Conservation (phyloP, 345 rosid genomes). For the Bretschneidera sinensis region DNA sequence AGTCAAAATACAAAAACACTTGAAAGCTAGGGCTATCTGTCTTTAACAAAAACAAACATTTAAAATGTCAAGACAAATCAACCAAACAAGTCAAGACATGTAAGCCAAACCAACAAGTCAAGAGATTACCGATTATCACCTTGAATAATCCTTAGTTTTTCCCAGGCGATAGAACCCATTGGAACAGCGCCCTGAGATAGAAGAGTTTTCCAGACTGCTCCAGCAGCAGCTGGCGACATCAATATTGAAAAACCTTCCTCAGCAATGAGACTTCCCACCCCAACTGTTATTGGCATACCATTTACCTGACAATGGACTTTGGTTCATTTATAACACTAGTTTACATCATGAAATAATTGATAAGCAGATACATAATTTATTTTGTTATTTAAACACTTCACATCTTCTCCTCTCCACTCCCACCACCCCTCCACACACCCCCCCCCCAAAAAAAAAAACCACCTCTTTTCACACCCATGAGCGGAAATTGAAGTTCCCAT, state of each 20-base stretch:
- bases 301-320: conserved; percentile 47
- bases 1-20: neutral
- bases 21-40: neutral
- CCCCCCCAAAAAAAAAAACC: too few species aligned
- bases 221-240: conserved; percentile 69
- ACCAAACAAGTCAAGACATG: neutral
- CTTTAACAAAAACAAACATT: neutral
- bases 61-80: neutral
- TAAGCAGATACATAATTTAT: too few species aligned
- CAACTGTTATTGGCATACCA: conserved; percentile 76
- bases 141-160: conserved; percentile 70
- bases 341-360: too few species aligned
- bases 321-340: too few species aligned
- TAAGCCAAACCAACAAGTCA: neutral
- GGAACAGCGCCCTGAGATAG: conserved; percentile 74
- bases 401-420: too few species aligned
- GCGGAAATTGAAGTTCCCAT: too few species aligned
- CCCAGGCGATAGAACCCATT: conserved; percentile 93
- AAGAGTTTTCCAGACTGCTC: conserved; percentile 67
- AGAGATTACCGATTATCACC: conserved; percentile 32
- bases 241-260: conserved; percentile 75
- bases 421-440: too few species aligned
- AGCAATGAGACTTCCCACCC: conserved; percentile 65
- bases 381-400: too few species aligned
- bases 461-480: too few species aligned